These are phyloP conservation scores for Phytopythium montanum DNA, from an alignment of 352 stramenopile species.

Conservation along the genomic window DNA sequence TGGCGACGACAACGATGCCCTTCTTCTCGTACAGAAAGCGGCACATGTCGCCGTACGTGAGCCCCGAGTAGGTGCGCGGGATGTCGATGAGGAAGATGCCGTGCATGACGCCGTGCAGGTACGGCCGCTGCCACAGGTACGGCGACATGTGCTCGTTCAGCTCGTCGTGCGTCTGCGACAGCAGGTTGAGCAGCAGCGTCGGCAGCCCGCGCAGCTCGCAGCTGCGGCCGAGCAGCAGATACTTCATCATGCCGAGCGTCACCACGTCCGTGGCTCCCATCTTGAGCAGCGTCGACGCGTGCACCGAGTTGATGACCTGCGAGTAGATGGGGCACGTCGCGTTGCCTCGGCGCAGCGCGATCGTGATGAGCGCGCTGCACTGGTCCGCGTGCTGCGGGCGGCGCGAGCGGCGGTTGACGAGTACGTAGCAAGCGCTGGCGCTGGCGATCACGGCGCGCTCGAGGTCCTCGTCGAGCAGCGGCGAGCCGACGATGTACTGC, in stretches of 20 bases:
- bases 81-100: conserved; percentile 77
- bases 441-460: conserved; percentile 45
- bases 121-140: conserved; percentile 62
- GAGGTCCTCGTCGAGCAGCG: conserved; percentile 77
- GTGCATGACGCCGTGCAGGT: conserved; percentile 68
- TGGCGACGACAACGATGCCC: conserved; percentile 56
- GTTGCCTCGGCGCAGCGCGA: conserved; percentile 65
- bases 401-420: conserved; percentile 53
- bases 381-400: conserved; percentile 63
- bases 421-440: conserved; percentile 62
- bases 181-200: conserved; percentile 64
- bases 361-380: conserved; percentile 71
- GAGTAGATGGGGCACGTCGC: conserved; percentile 70
- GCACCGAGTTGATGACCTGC: conserved; percentile 68
- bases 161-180: conserved; percentile 50
- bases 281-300: conserved; percentile 62
- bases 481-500: conserved; percentile 81
- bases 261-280: conserved; percentile 76
- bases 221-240: conserved; percentile 61
- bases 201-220: conserved; percentile 64
- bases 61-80: conserved; percentile 67
- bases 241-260: conserved; percentile 67
- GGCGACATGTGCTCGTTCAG: conserved; percentile 47
- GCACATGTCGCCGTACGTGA: conserved; percentile 78
- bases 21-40: conserved; percentile 78